Percentiles rank a stretch among this genome's conserved stretches.
phyloP scores from a whole-genome alignment of 2,329 filamentous ascomycete genomes.

The Pseudogymnoascus sp. region DNA sequence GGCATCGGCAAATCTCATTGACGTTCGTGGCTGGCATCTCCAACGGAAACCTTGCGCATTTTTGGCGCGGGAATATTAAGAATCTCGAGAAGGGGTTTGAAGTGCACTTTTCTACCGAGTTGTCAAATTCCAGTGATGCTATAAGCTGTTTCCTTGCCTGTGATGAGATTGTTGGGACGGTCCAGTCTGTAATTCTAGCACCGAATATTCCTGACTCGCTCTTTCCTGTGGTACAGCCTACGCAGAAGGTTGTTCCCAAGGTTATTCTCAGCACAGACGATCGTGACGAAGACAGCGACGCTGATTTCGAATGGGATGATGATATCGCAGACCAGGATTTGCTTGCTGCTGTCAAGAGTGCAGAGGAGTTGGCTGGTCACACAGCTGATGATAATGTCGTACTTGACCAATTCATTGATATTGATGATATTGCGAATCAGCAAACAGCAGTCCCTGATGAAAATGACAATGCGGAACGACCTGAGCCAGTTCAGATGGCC shows the following conservation, averaged over 20 bases:
- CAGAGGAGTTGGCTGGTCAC: constrained; percentile 19
- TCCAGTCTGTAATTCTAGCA: constrained; percentile 19
- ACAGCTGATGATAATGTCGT: constrained; percentile 14
- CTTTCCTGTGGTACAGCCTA: constrained; percentile 23
- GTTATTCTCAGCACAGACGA: not conserved
- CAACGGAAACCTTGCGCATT: constrained; percentile 63
- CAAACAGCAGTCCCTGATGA: not conserved
- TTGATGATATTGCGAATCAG: constrained; percentile 47
- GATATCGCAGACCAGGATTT: constrained; percentile 38
- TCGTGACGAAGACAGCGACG: constrained; percentile 24
- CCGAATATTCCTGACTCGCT: constrained; percentile 29
- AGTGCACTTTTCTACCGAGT: constrained; percentile 49
- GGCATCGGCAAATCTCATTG: constrained; percentile 56
- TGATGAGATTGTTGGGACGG: constrained; percentile 69
- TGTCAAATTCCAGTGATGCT: constrained; percentile 47
- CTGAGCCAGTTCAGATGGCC: constrained; percentile 44
- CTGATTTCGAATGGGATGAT: constrained; percentile 16
- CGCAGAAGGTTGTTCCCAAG: not conserved
- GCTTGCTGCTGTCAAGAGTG: constrained; percentile 28
- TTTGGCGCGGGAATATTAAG: constrained; percentile 54
- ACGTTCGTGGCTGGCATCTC: constrained; percentile 69
- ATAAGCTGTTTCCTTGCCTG: constrained; percentile 70
- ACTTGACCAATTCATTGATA: constrained; percentile 42
- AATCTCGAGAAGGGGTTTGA: constrained; percentile 54
- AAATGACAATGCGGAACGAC: constrained; percentile 5